phyloP scores from a whole-genome alignment of 257 asterid genomes.

The Ilex asprella region DNA sequence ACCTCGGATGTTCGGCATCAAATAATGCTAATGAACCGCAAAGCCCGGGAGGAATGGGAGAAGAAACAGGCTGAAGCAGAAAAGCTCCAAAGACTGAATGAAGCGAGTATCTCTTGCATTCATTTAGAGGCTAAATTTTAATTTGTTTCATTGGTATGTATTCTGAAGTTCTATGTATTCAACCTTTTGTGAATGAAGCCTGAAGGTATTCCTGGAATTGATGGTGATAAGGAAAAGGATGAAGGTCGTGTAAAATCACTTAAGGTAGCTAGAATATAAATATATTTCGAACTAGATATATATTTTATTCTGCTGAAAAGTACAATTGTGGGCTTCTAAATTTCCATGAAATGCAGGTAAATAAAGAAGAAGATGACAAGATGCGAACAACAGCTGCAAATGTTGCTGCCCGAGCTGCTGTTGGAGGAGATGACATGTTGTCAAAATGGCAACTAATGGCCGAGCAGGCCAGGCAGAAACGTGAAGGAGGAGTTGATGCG shows the following conservation, averaged over 20 bases:
- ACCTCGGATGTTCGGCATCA: conserved; percentile 83
- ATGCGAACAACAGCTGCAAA: conserved; percentile 97
- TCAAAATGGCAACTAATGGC: conserved; percentile 93
- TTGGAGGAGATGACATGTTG: conserved; percentile 86
- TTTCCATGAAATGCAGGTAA: conserved; percentile 38
- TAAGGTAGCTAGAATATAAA: conserved; percentile 34
- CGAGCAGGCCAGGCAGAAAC: conserved; percentile 81
- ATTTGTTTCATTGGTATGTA: conserved; percentile 1
- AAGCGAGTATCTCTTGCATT: conserved; percentile 36
- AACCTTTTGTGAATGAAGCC: conserved; percentile 36
- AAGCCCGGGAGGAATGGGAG: conserved; percentile 92
- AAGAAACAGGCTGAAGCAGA: conserved; percentile 82
- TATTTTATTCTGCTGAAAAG: neutral
- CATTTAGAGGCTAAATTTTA: conserved; percentile 6
- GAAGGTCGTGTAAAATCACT: conserved; percentile 54
- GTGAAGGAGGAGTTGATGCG: conserved; percentile 59
- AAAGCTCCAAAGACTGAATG: conserved; percentile 58
- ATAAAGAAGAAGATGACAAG: conserved; percentile 95
- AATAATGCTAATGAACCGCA: conserved; percentile 58
- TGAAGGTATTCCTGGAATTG: conserved; percentile 45
- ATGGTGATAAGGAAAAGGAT: conserved; percentile 85
- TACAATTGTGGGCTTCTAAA: conserved; percentile 2
- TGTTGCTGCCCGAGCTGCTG: conserved; percentile 97
- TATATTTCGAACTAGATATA: conserved; percentile 4
- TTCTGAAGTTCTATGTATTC: neutral